Base-by-base conservation (phyloP, 495 filamentous ascomycete species). In the Xylaria sp. region DNA sequence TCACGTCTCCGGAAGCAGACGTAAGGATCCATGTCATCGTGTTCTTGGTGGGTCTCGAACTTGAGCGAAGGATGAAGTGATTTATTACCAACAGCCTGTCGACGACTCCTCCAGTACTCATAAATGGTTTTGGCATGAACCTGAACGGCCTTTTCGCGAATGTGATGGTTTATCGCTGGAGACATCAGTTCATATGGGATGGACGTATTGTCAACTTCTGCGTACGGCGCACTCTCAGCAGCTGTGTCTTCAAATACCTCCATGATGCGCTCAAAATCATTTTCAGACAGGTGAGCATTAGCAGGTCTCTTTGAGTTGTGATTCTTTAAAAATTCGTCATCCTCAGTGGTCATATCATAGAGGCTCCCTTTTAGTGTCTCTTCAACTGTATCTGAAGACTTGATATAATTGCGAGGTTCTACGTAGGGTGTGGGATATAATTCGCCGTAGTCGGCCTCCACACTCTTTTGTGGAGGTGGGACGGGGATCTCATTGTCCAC, bases 1-100 rank as follows among this genome's bases (percentile, higher is more conserved):
- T 99, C 96, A 55, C 97, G 93, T 67, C 97, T 92, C 71, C 96
- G 91, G 88, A 99, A 99, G 83, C 96, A 99, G 79, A 99, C 95
- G 79, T 97, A 99, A 66, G 96, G 97, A 82, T 99, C 96, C 73
- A 92, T 88, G 74, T 99, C 96, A 80, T 99, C 96, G 57, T 91
- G 97, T 66, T 98, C 96, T 78, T 91, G 90, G 59, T 93, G 92
- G 50, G 90, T 94, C 83, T 98, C 97, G 66, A 97, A 93, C 88
- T 97, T 98, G 80, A 98, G 89, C 29, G 83, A 87, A 17, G 92
- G 85, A 75, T 93, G 90, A 50, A 98, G 83, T 4, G 88, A 77
- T 71, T 83, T 88, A 80, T 94, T 97, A 68, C 86, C 88, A 48
- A 85, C 81, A 58, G 82, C 82, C 72, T 90, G 81, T 55, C 93